Evolutionary conservation across 2,329 filamentous ascomycete genomes (phyloP), one percentile per base, ranked within the genome.

Genomic region (Pestalotiopsis sp.): DNA sequence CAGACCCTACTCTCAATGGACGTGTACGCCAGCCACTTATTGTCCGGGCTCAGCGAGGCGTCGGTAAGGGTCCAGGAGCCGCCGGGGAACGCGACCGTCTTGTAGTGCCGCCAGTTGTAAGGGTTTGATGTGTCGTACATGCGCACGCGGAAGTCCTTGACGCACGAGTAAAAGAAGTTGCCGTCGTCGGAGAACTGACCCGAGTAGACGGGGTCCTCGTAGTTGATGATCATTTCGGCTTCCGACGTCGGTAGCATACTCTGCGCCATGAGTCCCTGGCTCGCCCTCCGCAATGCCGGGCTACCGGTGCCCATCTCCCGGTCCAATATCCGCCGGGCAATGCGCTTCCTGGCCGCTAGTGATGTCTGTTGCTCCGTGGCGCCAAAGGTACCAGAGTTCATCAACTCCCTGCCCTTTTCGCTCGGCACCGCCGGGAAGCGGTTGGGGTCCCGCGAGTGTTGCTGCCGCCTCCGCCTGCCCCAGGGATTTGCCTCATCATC

Each of bases 91-190:
- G 86, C 83, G 4, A 94, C 93, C 0, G 93, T 95, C 82, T 95
- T 98, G 85, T 98, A 98, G 79, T 97, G 95, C 78, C 92, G 92
- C 96, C 96, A 99, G 72, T 94, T 88, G 80, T 96, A 97, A 0
- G 95, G 94, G 74, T 98, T 97, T 1, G 93, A 95, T 0, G 96
- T 98, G 79, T 98, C 95, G 80, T 98, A 99, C 93, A 99, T 95
- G 66, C 95, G 92, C 11, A 99, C 94, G 73, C 90, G 92, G 82
- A 97, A 97, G 80, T 98, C 95, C 79, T 98, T 94, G 11, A 92
- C 92, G 76, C 93, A 96, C 5, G 92, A 91, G 78, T 95, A 98
- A 83, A 98, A 98, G 83, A 98, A 98, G 79, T 97, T 97, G 31
- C 96, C 96, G 74, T 99, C 96, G 72, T 97, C 93, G 0, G 94